phyloP scores from a whole-genome alignment of 2,329 filamentous ascomycete species.

The Clathrospora elynae region DNA sequence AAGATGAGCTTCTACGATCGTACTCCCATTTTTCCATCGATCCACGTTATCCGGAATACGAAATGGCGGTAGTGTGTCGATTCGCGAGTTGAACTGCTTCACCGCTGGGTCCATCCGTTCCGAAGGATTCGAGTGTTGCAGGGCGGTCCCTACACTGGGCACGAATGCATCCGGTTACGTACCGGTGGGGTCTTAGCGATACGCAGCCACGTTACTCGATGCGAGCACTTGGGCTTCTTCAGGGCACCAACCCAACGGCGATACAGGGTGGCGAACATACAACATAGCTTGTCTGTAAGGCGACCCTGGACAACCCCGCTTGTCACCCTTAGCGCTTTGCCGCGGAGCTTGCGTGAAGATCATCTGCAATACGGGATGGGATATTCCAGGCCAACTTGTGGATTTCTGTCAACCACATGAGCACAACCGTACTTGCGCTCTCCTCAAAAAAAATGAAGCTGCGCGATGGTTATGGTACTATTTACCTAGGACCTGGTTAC shows the following conservation, averaged over 20 bases:
- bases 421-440: not conserved
- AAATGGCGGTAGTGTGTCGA: constrained; percentile 13
- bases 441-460: constrained; percentile 4
- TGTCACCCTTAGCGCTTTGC: constrained; percentile 7
- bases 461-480: no score
- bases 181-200: constrained; percentile 5
- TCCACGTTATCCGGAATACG: constrained; percentile 10
- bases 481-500: no score
- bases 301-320: constrained; percentile 16
- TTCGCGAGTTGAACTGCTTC: constrained; percentile 16
- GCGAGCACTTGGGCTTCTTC: constrained; percentile 3
- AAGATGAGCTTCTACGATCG: constrained; percentile 8
- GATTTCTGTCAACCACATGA: not conserved
- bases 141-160: constrained; percentile 29
- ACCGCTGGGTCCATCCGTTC: constrained; percentile 15
- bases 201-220: constrained; percentile 7
- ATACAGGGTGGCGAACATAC: constrained; percentile 9
- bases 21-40: constrained; percentile 5
- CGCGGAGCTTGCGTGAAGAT: not conserved
- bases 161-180: constrained; percentile 20
- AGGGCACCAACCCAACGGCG: constrained; percentile 4
- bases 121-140: constrained; percentile 20
- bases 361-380: constrained; percentile 2
- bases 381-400: not conserved
- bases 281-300: constrained; percentile 2